Evolutionary conservation across 306 rosid species (phyloP).

Genomic region (Begonia loranthoides): DNA sequence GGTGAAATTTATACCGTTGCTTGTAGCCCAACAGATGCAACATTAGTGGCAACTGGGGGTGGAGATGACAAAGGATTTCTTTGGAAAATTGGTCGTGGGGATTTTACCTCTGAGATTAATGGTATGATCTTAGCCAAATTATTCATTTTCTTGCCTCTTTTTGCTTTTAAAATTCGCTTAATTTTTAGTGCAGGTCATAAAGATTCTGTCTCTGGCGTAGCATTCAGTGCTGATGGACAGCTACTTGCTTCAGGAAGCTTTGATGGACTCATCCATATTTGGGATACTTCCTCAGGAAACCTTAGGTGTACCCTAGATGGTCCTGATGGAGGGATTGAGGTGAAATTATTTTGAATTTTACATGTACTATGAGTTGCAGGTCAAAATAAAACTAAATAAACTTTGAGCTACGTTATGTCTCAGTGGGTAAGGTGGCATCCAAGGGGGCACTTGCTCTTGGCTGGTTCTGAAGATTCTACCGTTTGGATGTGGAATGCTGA

Average conservation of each 20-base stretch:
- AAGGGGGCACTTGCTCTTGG: conserved; percentile 63
- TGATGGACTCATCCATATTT: conserved; percentile 57
- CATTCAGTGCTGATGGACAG: conserved; percentile 69
- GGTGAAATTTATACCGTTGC: conserved; percentile 69
- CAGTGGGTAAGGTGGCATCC: conserved; percentile 99
- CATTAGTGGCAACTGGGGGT: conserved; percentile 82
- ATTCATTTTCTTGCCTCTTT: conserved; percentile 4
- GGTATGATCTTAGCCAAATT: conserved; percentile 25
- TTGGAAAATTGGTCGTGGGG: conserved; percentile 75
- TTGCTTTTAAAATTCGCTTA: conserved; percentile 1
- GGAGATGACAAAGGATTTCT: conserved; percentile 82
- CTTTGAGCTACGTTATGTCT: conserved; percentile 16
- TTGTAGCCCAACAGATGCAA: conserved; percentile 63
- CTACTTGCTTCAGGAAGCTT: conserved; percentile 73
- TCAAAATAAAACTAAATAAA: background rate
- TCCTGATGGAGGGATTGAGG: conserved; percentile 71
- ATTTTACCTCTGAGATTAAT: conserved; percentile 68
- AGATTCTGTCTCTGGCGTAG: conserved; percentile 63
- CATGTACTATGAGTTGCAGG: too few species aligned
- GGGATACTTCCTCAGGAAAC: conserved; percentile 53
- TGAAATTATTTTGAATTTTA: conserved; percentile 16
- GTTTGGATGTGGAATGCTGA: conserved; percentile 96
- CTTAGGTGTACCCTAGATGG: conserved; percentile 52
- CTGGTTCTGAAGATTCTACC: conserved; percentile 70
- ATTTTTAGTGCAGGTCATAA: conserved; percentile 46